Conservation (phyloP, 352 stramenopile genomes). For the Aphanomyces cochlioides region DNA sequence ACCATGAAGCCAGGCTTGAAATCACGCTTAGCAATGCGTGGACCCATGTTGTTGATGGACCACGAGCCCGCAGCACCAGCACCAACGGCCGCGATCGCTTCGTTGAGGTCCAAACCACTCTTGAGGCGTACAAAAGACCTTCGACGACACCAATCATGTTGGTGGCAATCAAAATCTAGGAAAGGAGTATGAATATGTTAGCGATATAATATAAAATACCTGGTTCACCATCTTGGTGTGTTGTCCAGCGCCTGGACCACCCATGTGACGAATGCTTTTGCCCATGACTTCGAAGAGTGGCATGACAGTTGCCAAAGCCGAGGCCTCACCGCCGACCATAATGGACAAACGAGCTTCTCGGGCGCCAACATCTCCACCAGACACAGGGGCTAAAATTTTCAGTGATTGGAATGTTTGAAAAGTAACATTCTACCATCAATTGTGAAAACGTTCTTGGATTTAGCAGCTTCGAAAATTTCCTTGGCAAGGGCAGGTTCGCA, state of each 20-base stretch:
- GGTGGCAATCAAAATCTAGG: conserved; percentile 69
- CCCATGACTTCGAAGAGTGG: conserved; percentile 86
- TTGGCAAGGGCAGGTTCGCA: conserved; percentile 84
- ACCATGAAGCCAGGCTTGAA: conserved; percentile 89
- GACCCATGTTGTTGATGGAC: conserved; percentile 88
- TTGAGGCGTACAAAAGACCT: conserved; percentile 83
- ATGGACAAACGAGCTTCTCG: conserved; percentile 82
- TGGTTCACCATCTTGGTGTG: conserved; percentile 93
- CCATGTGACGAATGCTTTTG: conserved; percentile 88
- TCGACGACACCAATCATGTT: conserved; percentile 89
- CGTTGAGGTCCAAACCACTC: conserved; percentile 81
- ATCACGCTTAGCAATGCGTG: conserved; percentile 82
- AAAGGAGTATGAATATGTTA: no score
- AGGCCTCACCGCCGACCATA: conserved; percentile 88
- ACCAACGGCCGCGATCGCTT: conserved; percentile 84
- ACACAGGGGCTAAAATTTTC: conserved; percentile 55
- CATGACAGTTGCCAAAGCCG: conserved; percentile 73
- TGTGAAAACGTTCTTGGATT: conserved; percentile 59
- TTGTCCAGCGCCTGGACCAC: conserved; percentile 70
- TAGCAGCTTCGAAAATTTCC: conserved; percentile 77
- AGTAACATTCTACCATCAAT: conserved; percentile 45
- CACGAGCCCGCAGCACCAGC: conserved; percentile 82
- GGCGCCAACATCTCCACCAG: conserved; percentile 82
- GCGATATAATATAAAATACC: conserved; percentile 33
- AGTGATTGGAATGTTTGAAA: conserved; percentile 17